Evolutionary conservation across 1,139 yeast genomes (phyloP).

Genomic region (Scheffersomyces titani): DNA sequence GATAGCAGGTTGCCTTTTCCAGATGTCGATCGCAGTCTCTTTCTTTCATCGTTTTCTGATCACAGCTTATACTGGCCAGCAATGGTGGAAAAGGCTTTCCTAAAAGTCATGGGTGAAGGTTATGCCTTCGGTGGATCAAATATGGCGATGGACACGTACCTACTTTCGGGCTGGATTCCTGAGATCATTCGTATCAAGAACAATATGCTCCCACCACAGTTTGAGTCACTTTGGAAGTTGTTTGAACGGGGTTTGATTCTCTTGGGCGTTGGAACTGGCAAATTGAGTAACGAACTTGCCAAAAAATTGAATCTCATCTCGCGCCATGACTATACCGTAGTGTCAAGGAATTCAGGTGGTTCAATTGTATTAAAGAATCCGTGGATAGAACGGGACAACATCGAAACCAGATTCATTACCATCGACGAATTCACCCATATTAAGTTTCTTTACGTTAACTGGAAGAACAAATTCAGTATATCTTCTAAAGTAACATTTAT

Average conservation of each 20-base stretch:
- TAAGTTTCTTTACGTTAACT: constrained; percentile 62
- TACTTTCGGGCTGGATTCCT: constrained; percentile 75
- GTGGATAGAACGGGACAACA: constrained; percentile 29
- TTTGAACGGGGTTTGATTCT: constrained; percentile 37
- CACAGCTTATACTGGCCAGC: constrained; percentile 63
- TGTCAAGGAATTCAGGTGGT: constrained; percentile 17
- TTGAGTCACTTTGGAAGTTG: constrained; percentile 34
- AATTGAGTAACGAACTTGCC: constrained; percentile 39
- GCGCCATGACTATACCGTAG: constrained; percentile 68
- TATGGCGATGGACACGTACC: constrained; percentile 70
- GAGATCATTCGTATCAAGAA: constrained; percentile 47
- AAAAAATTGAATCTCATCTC: constrained; percentile 44
- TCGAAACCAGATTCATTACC: constrained; percentile 17
- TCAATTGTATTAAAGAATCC: constrained; percentile 55
- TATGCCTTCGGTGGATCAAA: constrained; percentile 76
- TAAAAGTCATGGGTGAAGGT: constrained; percentile 61
- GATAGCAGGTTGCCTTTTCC: constrained; percentile 46
- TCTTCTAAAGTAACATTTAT: constrained; percentile 36
- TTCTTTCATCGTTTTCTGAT: constrained; percentile 43
- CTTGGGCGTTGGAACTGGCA: constrained; percentile 72
- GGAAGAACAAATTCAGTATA: constrained; percentile 52
- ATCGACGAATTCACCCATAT: constrained; percentile 47
- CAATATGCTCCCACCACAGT: constrained; percentile 23
- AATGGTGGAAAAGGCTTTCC: constrained; percentile 72
- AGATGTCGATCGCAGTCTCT: constrained; percentile 22